A percentile compares a stretch with the other conserved stretches of the same genome.
Conservation (phyloP, 768 basidiomycete species). For the Pisolithus tinctorius region DNA sequence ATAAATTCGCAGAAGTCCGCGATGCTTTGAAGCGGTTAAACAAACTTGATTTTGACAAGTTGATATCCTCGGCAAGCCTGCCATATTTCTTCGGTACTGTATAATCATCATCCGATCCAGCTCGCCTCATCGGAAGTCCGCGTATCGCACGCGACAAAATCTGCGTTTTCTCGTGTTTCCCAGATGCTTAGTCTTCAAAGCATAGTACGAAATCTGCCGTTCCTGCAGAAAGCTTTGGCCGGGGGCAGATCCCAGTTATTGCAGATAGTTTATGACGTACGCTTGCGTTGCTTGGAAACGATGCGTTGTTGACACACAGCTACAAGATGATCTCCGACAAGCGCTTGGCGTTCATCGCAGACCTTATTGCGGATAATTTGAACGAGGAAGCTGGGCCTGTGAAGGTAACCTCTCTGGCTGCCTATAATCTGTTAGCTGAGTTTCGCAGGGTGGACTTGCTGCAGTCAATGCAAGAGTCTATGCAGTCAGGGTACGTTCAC, state of each 20-base stretch:
- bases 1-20: slow-evolving; percentile 60
- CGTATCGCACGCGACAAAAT: slow-evolving; percentile 46
- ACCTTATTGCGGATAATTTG: slow-evolving; percentile 51
- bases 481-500: slow-evolving; percentile 59
- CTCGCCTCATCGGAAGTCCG: slow-evolving; percentile 60
- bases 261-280: slow-evolving; percentile 53
- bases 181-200: slow-evolving; percentile 78
- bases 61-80: slow-evolving; percentile 57
- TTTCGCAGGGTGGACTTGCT: slow-evolving; percentile 55
- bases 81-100: neutral
- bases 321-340: slow-evolving; percentile 69
- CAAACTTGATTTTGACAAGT: slow-evolving; percentile 83
- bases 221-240: slow-evolving; percentile 54
- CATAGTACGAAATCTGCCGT: slow-evolving; percentile 60
- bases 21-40: slow-evolving; percentile 65
- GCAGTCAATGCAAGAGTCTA: slow-evolving; percentile 81
- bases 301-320: neutral
- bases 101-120: slow-evolving; percentile 29
- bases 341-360: slow-evolving; percentile 56
- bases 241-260: slow-evolving; percentile 57
- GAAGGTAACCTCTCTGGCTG: slow-evolving; percentile 41
- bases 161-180: slow-evolving; percentile 60
- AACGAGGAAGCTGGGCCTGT: slow-evolving; percentile 62
- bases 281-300: slow-evolving; percentile 1
- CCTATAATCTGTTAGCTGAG: neutral